Base-by-base conservation (phyloP, 805 yeast species). In the Metschnikowia anglica region DNA sequence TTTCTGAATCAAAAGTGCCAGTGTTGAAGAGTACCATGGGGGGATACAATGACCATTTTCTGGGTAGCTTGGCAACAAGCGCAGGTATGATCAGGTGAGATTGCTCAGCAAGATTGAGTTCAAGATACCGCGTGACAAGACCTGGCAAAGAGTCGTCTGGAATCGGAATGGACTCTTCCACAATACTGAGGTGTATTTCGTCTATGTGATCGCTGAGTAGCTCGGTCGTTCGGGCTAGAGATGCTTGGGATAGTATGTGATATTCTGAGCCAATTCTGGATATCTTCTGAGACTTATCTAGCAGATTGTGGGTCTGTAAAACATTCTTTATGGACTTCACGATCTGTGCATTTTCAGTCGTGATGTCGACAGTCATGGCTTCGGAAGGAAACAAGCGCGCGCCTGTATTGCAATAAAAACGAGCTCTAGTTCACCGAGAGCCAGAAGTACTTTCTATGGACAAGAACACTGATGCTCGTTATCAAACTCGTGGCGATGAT, bases 11-110 rank as follows among this genome's bases (percentile, higher is more conserved):
- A 49, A 80, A 77, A 0, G 83, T 68, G 3, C 63, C 68, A 0
- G 76, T 57, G 30, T 78, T 73, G 29, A 85, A 72, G 8, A 86
- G 64, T 1, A 84, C 60, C 74, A 86, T 60, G 0, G 95, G 93
- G 1, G 81, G 78, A 55, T 86, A 86, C 0, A 83, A 48, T 0
- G 83, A 68, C 72, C 80, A 85, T 51, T 78, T 74, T 35, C 69
- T 72, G 1, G 86, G 86, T 17, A 71, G 21, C 13, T 16, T 21
- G 1, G 19, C 29, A 15, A 43, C 15, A 18, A 43, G 42, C 5
- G 19, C 17, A 1, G 25, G 8, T 6, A 33, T 19, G 28, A n/a
- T n/a, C n/a, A n/a, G n/a, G n/a, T n/a, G n/a, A n/a, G n/a, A n/a
- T n/a, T n/a, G n/a, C n/a, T n/a, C n/a, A n/a, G n/a, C n/a, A n/a